phyloP scores from a whole-genome alignment of 176 grass and related monocot genomes.

The Areca catechu region DNA sequence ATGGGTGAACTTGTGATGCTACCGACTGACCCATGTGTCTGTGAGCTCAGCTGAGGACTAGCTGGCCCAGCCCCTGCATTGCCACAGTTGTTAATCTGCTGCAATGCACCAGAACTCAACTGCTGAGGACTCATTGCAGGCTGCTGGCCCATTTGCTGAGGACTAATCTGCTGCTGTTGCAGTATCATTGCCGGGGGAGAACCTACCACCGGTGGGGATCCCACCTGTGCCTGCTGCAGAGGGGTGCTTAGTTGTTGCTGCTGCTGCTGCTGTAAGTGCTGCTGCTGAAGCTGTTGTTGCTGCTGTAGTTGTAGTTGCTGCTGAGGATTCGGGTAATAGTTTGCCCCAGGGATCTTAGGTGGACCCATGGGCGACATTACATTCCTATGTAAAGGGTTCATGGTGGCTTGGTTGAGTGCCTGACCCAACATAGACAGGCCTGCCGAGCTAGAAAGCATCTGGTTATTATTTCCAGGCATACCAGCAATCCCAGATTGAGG shows the following conservation, averaged over 20 bases:
- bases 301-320: conserved; percentile 17
- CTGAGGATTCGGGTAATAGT: conserved; percentile 58
- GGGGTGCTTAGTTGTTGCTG: neutral
- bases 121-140: conserved; percentile 72
- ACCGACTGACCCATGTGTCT: conserved; percentile 74
- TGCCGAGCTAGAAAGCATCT: conserved; percentile 50
- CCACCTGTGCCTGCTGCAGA: neutral
- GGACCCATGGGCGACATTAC: conserved; percentile 78
- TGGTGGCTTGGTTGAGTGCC: conserved; percentile 53
- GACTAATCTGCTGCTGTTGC: conserved; percentile 73
- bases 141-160: conserved; percentile 63
- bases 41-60: conserved; percentile 89
- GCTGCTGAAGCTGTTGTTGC: conserved; percentile 20
- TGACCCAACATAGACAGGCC: conserved; percentile 68
- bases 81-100: conserved; percentile 43
- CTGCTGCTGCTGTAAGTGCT: neutral
- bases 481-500: conserved; percentile 52
- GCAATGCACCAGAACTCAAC: conserved; percentile 62
- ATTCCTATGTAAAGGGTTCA: conserved; percentile 46
- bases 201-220: conserved; percentile 10
- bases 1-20: conserved; percentile 96
- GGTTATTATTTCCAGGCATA: conserved; percentile 59
- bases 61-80: conserved; percentile 54
- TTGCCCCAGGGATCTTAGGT: conserved; percentile 69
- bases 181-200: conserved; percentile 44